Conservation (phyloP, 2,329 filamentous ascomycete genomes). For the Neocucurbitaria cava region DNA sequence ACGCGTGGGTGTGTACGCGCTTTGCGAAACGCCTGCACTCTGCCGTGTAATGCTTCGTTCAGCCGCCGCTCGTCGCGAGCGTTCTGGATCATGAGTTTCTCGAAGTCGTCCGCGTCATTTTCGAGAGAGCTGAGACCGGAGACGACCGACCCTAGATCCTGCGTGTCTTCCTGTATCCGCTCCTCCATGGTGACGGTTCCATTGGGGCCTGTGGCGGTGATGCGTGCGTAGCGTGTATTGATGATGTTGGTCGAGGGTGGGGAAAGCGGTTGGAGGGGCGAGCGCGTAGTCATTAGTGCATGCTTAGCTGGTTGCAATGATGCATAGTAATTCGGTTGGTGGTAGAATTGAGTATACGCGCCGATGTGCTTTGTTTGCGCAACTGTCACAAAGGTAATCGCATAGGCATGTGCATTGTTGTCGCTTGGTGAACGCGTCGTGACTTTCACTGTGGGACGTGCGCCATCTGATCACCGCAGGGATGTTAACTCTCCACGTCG, state of each 20-base stretch:
- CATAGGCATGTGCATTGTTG: slow-evolving; percentile 23
- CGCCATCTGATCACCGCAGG: slow-evolving; percentile 22
- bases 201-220: slow-evolving; percentile 25
- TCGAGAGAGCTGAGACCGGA: slow-evolving; percentile 50
- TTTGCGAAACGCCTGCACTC: slow-evolving; percentile 51
- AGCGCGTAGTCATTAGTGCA: slow-evolving; percentile 44
- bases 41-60: slow-evolving; percentile 42
- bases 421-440: slow-evolving; percentile 30
- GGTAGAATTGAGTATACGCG: not conserved
- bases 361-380: slow-evolving; percentile 4
- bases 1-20: slow-evolving; percentile 50
- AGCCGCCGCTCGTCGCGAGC: slow-evolving; percentile 52
- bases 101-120: slow-evolving; percentile 53
- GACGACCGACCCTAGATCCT: slow-evolving; percentile 28
- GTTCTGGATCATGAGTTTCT: slow-evolving; percentile 53
- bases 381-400: slow-evolving; percentile 3
- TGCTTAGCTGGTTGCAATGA: slow-evolving; percentile 3
- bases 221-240: slow-evolving; percentile 33
- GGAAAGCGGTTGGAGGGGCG: slow-evolving; percentile 42
- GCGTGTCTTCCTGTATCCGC: slow-evolving; percentile 34
- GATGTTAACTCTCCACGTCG: not conserved
- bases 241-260: slow-evolving; percentile 35
- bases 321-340: slow-evolving; percentile 23
- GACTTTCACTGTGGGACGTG: slow-evolving; percentile 27
- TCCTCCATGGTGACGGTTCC: slow-evolving; percentile 29